A percentile compares a stretch with the other conserved stretches of the same genome.
Evolutionary conservation across 371 early-diverging fungal species (phyloP).

Genomic region (Mortierella sp.): DNA sequence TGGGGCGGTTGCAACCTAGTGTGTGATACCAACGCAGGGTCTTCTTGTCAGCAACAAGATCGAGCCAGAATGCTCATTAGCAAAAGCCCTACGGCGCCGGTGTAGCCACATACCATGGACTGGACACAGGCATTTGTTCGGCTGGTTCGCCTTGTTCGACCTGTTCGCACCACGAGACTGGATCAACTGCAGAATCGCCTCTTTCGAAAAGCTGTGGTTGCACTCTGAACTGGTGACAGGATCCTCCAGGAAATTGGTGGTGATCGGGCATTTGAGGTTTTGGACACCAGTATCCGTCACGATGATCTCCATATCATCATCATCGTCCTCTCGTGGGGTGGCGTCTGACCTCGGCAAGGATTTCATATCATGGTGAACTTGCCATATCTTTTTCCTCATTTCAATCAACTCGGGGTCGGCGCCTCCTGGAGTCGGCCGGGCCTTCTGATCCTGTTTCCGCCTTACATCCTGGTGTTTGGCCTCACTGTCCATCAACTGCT

Average conservation of each 20-base stretch:
- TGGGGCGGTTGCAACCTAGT: slow-evolving; percentile 35
- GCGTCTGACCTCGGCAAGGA: slow-evolving; percentile 21
- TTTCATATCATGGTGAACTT: slow-evolving; percentile 32
- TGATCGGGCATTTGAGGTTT: slow-evolving; percentile 43
- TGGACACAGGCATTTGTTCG: slow-evolving; percentile 23
- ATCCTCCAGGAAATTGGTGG: slow-evolving; percentile 43
- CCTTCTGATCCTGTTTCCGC: slow-evolving; percentile 28
- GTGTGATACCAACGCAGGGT: no score
- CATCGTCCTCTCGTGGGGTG: slow-evolving; percentile 29
- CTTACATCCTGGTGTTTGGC: slow-evolving; percentile 18
- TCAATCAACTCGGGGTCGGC: slow-evolving; percentile 24
- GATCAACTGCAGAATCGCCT: slow-evolving; percentile 26
- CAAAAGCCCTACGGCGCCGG: no score
- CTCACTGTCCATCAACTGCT: slow-evolving; percentile 20
- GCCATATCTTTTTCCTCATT: slow-evolving; percentile 43
- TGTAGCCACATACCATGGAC: slow-evolving; percentile 37
- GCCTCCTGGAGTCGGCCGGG: slow-evolving; percentile 13
- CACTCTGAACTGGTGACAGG: slow-evolving; percentile 46
- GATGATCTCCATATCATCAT: slow-evolving; percentile 48
- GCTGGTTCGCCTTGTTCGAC: no score
- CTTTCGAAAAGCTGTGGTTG: slow-evolving; percentile 49
- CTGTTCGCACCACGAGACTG: slow-evolving; percentile 22
- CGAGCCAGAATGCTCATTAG: no score
- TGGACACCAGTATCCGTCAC: slow-evolving; percentile 18
- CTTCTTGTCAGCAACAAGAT: no score